phyloP scores from a whole-genome alignment of 73 alveolate genomes.

The Paramecium tetraurelia region DNA sequence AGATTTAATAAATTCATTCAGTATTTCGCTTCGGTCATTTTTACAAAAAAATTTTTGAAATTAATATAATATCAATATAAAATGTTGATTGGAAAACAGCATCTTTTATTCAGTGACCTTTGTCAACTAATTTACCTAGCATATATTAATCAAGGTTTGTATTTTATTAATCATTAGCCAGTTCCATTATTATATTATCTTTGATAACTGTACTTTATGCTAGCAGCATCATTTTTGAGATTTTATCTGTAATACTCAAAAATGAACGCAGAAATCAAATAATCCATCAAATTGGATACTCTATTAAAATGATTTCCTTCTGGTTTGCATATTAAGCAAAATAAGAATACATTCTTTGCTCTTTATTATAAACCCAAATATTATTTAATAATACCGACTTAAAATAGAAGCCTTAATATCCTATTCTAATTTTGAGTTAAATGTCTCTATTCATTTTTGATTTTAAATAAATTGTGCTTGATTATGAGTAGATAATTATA shows the following conservation, averaged over 20 bases:
- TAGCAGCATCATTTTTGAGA: background rate
- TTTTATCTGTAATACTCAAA: background rate
- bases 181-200: background rate
- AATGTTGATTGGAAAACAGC: background rate
- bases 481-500: background rate
- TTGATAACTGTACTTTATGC: background rate
- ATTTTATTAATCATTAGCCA: background rate
- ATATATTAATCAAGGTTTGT: background rate
- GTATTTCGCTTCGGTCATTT: background rate
- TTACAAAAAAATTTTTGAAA: background rate
- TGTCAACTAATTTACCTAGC: background rate
- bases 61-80: background rate
- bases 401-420: background rate
- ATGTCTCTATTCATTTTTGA: background rate
- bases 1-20: background rate
- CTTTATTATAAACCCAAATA: background rate
- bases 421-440: background rate
- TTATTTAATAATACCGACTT: background rate
- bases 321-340: background rate
- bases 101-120: background rate
- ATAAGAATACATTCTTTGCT: background rate
- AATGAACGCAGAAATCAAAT: background rate
- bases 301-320: background rate
- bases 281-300: background rate
- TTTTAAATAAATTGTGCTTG: background rate